Base-by-base conservation (phyloP, 768 basidiomycete genomes). In the Mycena belliarum region DNA sequence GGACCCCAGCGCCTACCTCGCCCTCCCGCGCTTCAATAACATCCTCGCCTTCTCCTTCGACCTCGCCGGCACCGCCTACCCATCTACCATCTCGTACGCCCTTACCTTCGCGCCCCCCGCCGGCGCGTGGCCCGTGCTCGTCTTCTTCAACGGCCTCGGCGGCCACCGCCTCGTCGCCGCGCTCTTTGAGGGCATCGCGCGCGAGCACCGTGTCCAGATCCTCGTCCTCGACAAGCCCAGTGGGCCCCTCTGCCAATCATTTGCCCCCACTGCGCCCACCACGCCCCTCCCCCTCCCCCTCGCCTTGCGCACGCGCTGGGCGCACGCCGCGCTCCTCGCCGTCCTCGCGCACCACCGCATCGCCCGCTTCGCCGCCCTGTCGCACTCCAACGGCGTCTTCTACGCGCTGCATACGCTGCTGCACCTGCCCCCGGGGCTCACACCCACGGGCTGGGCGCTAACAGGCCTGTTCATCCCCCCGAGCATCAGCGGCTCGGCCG, bases 81-180 rank as follows among this genome's bases (percentile, higher is more conserved):
- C 25, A 18, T 45, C 57, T 2, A 63, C 49, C 4, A 57, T 56
- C 38, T 42, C 45, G 0, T 63, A 63, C 25, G 57, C 57, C 0
- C 38, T 56, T 32, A 59, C 52, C 25, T 25, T 46, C 23, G 52
- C 43, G 10, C 55, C 47, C 1, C 44, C 52, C 37, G 53, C 44
- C 37, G 40, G 14, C 23, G 11, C 48, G 20, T 63, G 57, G 61
- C 61, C 61, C 24, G 40, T 63, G 40, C 45, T 63, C 46, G 24
- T 63, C 43, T 56, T 63, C 54, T 59, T 63, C 61, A 59, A 63
- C 23, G 61, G 61, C 25, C 57, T 63, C 21, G 61, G 61, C 20
- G 57, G 61, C 1, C 61, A 63, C 51, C 57, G 61, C 33, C 54
- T 63, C 35, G 49, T 63, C 46, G 49, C 54, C 6, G 50, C 61